Base-by-base conservation (phyloP, 176 grass and related monocot genomes). In the Hsuehochloa calcarea region DNA sequence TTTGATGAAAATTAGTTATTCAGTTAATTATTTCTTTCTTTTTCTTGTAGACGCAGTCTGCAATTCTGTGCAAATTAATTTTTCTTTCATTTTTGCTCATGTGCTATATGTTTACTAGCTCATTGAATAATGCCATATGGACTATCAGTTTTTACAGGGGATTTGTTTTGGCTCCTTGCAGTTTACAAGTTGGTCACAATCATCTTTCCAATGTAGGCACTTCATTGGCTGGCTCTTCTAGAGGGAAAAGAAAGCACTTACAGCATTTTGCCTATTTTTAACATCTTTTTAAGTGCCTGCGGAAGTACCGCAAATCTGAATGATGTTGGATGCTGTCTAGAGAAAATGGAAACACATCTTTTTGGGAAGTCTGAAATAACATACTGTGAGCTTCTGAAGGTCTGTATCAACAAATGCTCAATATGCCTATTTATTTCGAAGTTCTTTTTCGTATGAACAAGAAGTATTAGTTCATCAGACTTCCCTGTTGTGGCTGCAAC, bases 281-380 rank as follows among this genome's bases (percentile, higher is more conserved):
- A 98, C 82, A 88, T 92, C 75, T 87, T 95, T 79, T 85, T 95
- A 85, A 90, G 79, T 84, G 73, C 65, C 11, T 92, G 80, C 20
- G 77, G 64, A 72, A 82, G 80, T 68, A 90, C 22, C 9, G 26
- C 41, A 77, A 92, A 82, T 66, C 68, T 89, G 41, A 89, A 84
- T 74, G 63, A 87, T 84, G 59, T 72, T 60, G 80, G 84, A 55
- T 65, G 35, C 29, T 94, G 96, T 82, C 83, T 98, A 44, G 91
- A 92, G 75, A 91, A 74, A 85, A 93, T 98, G 93, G 96, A 92
- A 64, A 83, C 25, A 60, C 79, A 84, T 86, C 80, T 90, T 87
- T 50, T 94, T 38, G 93, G 96, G 52, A 95, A 98, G 83, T 98
- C 91, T 85, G 96, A 98, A 90, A 68, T 89, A 85, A 95, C 96